These are phyloP conservation scores for Cyberlindnera galapagoensis DNA, from an alignment of 805 yeast genomes.

Conservation along the genomic window DNA sequence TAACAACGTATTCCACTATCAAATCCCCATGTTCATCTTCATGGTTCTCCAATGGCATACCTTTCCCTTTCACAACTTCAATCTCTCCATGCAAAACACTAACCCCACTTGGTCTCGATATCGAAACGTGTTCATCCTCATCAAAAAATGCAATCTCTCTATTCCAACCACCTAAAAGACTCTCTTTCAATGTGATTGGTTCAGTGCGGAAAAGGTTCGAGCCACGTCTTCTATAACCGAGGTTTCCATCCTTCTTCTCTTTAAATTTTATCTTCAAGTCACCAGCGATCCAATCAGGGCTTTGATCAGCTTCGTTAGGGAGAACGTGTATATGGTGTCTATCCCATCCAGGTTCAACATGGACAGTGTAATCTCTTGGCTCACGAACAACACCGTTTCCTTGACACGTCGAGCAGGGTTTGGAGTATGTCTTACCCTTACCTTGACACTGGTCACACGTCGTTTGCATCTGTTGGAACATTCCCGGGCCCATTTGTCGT, in stretches of 20 bases:
- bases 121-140: constrained; percentile 40
- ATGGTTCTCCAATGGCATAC: constrained; percentile 66
- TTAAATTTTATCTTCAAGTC: constrained; percentile 57
- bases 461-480: constrained; percentile 79
- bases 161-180: constrained; percentile 75
- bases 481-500: constrained; percentile 81
- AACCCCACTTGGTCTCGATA: constrained; percentile 42
- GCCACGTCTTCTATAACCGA: constrained; percentile 85
- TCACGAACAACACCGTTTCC: constrained; percentile 63
- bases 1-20: constrained; percentile 41
- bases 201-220: constrained; percentile 75
- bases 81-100: constrained; percentile 60
- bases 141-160: constrained; percentile 65
- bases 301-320: constrained; percentile 75
- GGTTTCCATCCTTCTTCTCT: constrained; percentile 49
- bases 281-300: constrained; percentile 80
- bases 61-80: constrained; percentile 66
- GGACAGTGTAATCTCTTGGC: constrained; percentile 50
- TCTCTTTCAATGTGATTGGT: constrained; percentile 63
- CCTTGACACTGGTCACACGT: constrained; percentile 80
- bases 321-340: constrained; percentile 52
- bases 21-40: constrained; percentile 49
- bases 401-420: constrained; percentile 61
- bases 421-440: constrained; percentile 56
- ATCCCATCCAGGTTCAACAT: constrained; percentile 64